Evolutionary conservation across 2,329 filamentous ascomycete species (phyloP).

Genomic region (Ceratocystiopsis sp.): DNA sequence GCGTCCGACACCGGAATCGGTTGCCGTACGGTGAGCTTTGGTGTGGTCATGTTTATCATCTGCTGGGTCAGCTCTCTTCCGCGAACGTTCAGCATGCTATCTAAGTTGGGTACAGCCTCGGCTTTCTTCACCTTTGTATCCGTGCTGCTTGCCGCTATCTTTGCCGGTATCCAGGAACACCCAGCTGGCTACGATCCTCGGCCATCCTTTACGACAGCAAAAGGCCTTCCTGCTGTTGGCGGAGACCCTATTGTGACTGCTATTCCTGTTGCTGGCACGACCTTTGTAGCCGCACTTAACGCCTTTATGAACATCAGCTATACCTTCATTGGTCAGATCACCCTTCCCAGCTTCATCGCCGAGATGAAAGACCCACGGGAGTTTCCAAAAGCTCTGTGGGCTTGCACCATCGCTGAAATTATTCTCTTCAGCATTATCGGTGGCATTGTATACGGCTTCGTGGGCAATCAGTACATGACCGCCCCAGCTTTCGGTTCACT

Average conservation of each 20-base stretch:
- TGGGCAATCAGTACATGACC: constrained; percentile 77
- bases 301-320: constrained; percentile 94
- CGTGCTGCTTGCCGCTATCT: constrained; percentile 68
- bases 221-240: constrained; percentile 15
- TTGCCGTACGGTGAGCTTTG: constrained; percentile 66
- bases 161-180: constrained; percentile 58
- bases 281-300: constrained; percentile 66
- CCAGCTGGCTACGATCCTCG: constrained; percentile 48
- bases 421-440: constrained; percentile 75
- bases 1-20: constrained; percentile 41
- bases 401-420: constrained; percentile 75
- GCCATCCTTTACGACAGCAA: constrained; percentile 18
- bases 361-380: constrained; percentile 73
- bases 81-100: constrained; percentile 66
- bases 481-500: constrained; percentile 77
- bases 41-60: constrained; percentile 54
- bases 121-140: constrained; percentile 84
- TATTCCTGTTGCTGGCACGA: constrained; percentile 51
- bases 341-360: constrained; percentile 83
- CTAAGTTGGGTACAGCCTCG: constrained; percentile 61
- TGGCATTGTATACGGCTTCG: constrained; percentile 68
- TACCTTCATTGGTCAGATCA: constrained; percentile 92
- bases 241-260: constrained; percentile 54
- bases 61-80: constrained; percentile 70
- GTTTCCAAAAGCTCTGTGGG: constrained; percentile 86